Evolutionary conservation across 768 basidiomycete genomes (phyloP).

Genomic region (Trichaptum fuscoviolaceum): DNA sequence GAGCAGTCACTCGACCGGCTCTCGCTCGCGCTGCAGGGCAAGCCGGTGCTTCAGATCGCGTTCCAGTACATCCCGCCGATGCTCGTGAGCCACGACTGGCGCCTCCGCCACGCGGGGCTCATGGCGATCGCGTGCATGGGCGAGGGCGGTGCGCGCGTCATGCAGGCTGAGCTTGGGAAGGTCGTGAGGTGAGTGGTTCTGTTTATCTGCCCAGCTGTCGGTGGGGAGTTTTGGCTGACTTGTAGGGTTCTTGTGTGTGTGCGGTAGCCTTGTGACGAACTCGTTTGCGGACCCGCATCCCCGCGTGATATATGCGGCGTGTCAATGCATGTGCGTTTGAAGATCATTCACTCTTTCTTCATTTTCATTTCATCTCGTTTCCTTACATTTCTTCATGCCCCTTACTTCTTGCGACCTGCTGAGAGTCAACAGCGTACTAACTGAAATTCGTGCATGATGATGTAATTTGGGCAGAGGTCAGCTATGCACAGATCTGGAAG

Average conservation of each 20-base stretch:
- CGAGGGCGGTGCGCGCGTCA: slow-evolving; percentile 68
- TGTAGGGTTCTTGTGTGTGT: too few relatives aligned
- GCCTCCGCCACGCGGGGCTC: slow-evolving; percentile 76
- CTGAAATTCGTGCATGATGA: neutral
- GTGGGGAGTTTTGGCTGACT: slow-evolving; percentile 9
- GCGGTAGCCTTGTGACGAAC: slow-evolving; percentile 70
- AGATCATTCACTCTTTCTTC: neutral
- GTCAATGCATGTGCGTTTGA: slow-evolving; percentile 69
- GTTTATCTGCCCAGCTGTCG: slow-evolving; percentile 3
- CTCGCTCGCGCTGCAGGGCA: slow-evolving; percentile 75
- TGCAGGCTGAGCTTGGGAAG: slow-evolving; percentile 78
- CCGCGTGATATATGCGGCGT: slow-evolving; percentile 67
- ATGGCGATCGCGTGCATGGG: slow-evolving; percentile 85
- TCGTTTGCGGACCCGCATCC: slow-evolving; percentile 80
- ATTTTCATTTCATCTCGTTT: slow-evolving; percentile 14
- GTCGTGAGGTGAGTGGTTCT: slow-evolving; percentile 61
- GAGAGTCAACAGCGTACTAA: too few relatives aligned
- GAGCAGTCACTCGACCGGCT: slow-evolving; percentile 82
- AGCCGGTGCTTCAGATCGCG: slow-evolving; percentile 68
- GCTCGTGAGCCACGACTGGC: slow-evolving; percentile 80
- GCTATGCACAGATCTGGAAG: slow-evolving; percentile 86
- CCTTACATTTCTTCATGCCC: too few relatives aligned
- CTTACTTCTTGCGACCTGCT: too few relatives aligned
- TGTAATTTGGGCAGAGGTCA: slow-evolving; percentile 54
- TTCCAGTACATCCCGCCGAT: slow-evolving; percentile 82